phyloP scores from a whole-genome alignment of 257 asterid species.

The Coffea eugenioides region DNA sequence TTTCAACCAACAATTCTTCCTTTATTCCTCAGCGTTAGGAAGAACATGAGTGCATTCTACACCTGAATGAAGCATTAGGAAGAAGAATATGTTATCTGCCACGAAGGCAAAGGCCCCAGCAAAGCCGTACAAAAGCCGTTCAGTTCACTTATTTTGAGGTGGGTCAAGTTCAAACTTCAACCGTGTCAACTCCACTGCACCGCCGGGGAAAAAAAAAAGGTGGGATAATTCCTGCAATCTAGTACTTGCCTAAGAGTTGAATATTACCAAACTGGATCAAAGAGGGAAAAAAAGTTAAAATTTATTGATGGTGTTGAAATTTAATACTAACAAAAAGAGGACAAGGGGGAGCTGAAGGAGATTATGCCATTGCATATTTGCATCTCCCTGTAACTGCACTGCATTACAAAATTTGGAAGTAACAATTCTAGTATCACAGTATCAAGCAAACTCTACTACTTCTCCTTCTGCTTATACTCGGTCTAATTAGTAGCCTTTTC shows the following conservation, averaged over 20 bases:
- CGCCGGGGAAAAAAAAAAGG: no score
- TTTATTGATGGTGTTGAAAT: slow-evolving; percentile 17
- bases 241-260: background rate
- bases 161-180: no score
- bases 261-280: background rate
- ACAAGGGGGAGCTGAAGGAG: slow-evolving; percentile 1
- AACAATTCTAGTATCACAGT: slow-evolving; percentile 3
- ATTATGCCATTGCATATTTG: slow-evolving; percentile 21
- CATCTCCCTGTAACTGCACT: slow-evolving; percentile 19
- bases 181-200: no score
- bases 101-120: no score
- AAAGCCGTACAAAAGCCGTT: no score
- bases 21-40: no score
- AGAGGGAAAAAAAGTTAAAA: slow-evolving; percentile 2
- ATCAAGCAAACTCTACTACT: slow-evolving; percentile 8
- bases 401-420: slow-evolving; percentile 26
- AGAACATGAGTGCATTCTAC: no score
- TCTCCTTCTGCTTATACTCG: background rate
- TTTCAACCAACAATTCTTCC: no score
- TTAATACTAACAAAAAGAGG: slow-evolving; percentile 12
- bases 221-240: background rate
- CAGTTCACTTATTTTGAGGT: no score
- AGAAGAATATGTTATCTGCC: no score
- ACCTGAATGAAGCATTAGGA: no score
- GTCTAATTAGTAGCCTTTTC: slow-evolving; percentile 9